Conservation (phyloP, 108 stramenopile genomes). For the Nitzschia palea region DNA sequence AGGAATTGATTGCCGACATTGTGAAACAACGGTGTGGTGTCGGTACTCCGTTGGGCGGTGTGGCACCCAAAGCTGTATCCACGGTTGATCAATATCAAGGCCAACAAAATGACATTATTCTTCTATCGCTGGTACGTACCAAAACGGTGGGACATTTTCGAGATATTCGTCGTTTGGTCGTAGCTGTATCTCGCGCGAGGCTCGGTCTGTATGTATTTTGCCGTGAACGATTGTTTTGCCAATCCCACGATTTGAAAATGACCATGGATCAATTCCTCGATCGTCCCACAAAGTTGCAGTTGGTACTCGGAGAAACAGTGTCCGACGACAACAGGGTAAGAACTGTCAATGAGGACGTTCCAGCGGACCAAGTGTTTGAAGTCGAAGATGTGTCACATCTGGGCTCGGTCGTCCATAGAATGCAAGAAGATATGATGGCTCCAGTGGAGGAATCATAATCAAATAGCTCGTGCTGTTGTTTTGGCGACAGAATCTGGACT, state of each 20-base stretch:
- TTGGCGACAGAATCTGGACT: too few relatives aligned
- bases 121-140: constrained; percentile 94
- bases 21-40: constrained; percentile 80
- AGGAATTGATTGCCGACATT: constrained; percentile 88
- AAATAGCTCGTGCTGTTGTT: too few relatives aligned
- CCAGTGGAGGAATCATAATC: too few relatives aligned
- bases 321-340: constrained; percentile 40
- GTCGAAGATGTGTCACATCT: constrained; percentile 73
- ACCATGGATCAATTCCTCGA: constrained; percentile 67
- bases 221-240: constrained; percentile 62
- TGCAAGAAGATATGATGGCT: constrained; percentile 62
- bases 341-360: constrained; percentile 42
- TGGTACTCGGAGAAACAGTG: constrained; percentile 67
- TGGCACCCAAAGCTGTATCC: constrained; percentile 64
- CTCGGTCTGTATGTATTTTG: constrained; percentile 96
- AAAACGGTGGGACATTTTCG: constrained; percentile 92
- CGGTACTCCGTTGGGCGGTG: constrained; percentile 78
- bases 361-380: constrained; percentile 50
- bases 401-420: constrained; percentile 75
- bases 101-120: constrained; percentile 95
- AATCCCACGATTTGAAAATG: constrained; percentile 70
- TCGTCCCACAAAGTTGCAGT: constrained; percentile 57
- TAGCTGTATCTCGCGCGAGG: constrained; percentile 94
- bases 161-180: constrained; percentile 95
- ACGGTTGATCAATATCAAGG: constrained; percentile 98